A percentile compares a stretch with the other conserved stretches of the same genome.
These are phyloP conservation scores for Salix purpurea DNA, from an alignment of 345 rosid genomes.

Conservation along the genomic window DNA sequence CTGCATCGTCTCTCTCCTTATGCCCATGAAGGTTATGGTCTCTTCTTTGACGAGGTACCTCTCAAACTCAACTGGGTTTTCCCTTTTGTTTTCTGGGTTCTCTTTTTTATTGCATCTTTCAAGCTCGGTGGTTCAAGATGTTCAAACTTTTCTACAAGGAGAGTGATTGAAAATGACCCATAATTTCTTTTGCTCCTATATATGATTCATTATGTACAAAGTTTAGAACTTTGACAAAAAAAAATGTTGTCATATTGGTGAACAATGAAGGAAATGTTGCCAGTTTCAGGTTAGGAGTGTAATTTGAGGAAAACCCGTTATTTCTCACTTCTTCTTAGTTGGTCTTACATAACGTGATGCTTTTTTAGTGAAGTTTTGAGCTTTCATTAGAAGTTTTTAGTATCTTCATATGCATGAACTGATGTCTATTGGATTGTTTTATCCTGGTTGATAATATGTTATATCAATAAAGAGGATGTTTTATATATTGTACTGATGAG, in stretches of 20 bases:
- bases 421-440: not conserved
- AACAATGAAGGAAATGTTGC: not conserved
- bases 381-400: not conserved
- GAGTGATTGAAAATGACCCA: not conserved
- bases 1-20: conserved; percentile 35
- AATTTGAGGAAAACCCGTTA: not conserved
- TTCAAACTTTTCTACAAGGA: not conserved
- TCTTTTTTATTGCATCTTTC: not conserved
- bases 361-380: not conserved
- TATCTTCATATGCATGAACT: not conserved
- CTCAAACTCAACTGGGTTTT: not conserved
- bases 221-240: not conserved
- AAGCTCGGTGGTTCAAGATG: not conserved
- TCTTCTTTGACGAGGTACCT: conserved; percentile 65
- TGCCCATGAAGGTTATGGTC: conserved; percentile 51
- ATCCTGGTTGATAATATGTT: not conserved
- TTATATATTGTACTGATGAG: not conserved
- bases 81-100: not conserved
- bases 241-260: not conserved
- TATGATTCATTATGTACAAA: not conserved
- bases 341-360: not conserved
- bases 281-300: not conserved
- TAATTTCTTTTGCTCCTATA: not conserved
- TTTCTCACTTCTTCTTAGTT: not conserved
- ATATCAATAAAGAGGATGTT: not conserved